A percentile compares a stretch with the other conserved stretches of the same genome.
These are phyloP conservation scores for Histomonas meleagridis DNA, from an alignment of 208 protist genomes.

Conservation along the genomic window DNA sequence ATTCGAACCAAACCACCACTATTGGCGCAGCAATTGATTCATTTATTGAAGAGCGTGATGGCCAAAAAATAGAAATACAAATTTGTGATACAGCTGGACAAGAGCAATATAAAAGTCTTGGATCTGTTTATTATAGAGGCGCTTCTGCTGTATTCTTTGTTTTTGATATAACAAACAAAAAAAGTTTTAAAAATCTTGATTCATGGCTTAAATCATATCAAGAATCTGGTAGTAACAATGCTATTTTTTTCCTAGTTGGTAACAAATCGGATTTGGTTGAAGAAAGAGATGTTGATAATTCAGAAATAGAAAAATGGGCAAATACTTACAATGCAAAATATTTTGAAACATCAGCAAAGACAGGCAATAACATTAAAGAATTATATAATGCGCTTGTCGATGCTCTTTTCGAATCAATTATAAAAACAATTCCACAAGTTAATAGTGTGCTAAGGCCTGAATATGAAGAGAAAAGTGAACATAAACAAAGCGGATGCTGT, in stretches of 20 bases:
- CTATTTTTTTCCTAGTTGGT: not conserved
- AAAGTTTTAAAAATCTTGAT: conserved; percentile 68
- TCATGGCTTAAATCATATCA: conserved; percentile 59
- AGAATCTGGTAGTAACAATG: not conserved
- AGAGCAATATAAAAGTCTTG: conserved; percentile 94
- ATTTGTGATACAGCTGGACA: conserved; percentile 76
- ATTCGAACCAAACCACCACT: conserved; percentile 91
- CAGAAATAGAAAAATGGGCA: not conserved
- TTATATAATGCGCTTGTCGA: no score
- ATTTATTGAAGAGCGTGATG: conserved; percentile 85
- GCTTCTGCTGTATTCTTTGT: conserved; percentile 85
- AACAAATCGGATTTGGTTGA: conserved; percentile 23
- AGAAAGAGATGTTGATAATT: not conserved
- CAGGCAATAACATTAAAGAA: not conserved
- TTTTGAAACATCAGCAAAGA: not conserved
- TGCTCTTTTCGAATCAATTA: no score
- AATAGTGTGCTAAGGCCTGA: no score
- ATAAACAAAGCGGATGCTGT: no score
- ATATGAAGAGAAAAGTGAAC: no score
- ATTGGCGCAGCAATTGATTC: conserved; percentile 97
- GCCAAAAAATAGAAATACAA: conserved; percentile 82
- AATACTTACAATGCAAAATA: no score
- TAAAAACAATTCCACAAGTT: no score
- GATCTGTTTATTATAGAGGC: conserved; percentile 93
- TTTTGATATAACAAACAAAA: conserved; percentile 57